Evolutionary conservation across 2,329 filamentous ascomycete species (phyloP), one percentile per base, ranked within the genome.

Genomic region (Phaeosphaeria sp.): DNA sequence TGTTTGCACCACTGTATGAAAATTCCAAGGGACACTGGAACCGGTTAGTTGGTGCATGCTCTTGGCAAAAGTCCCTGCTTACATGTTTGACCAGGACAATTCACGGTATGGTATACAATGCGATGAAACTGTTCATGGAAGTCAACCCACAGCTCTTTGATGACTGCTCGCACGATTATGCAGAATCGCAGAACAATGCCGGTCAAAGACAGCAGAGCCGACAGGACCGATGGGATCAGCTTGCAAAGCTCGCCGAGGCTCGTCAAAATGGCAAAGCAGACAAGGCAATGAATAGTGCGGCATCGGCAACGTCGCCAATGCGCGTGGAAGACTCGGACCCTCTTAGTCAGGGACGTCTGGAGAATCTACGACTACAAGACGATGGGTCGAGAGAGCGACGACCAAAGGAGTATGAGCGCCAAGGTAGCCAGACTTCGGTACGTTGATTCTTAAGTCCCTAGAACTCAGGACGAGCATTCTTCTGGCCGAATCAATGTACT

Each of bases 1-100:
- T 99, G 95, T 99, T 99, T 80, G 93, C 94, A 23, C 94, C 95
- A 2, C 84, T 99, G 27, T 99, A 97, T 71, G 95, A 99, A 79
- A 99, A 99, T 77, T 98, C 94, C 4, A 99, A 99, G 81, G 94
- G 94, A 11, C 95, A 99, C 75, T 99, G 95, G 95, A 99, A 99
- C 76, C 87, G 94, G 94, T 97, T 84, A 72, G 86, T 72, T 49
- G 15, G 6, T 17, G 52, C 27, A 17, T 39, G 47, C 7, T 30
- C 25, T 33, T 42, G 22, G 36, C 7, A n/a, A 30, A 30, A 9
- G 23, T 11, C 9, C 59, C 53, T 39, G 41, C 68, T 75, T 39
- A 76, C 48, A 2, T 11, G 3, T 10, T 30, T 22, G 15, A 41
- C 18, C 64, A 98, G 95, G 72, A 99, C 95, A 7, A 99, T 99